Evolutionary conservation across 202 grass and related monocot species (phyloP), one percentile per base, ranked within the genome.

Genomic region (Cymbopogon flexuosus): DNA sequence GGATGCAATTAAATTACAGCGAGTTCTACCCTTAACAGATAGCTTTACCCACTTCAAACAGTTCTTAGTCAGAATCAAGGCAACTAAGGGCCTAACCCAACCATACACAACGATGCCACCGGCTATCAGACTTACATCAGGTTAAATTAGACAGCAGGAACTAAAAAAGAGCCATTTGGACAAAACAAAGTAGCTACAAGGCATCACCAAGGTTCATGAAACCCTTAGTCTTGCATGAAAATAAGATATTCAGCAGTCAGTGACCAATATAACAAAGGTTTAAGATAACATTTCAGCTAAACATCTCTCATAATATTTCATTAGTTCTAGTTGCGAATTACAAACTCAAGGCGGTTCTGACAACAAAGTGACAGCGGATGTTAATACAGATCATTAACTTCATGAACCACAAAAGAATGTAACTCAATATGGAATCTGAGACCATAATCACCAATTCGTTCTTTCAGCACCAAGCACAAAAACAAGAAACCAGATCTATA

Each of bases 151-250:
- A 21, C n/a, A 56, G 21, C 2, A 56, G 18, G n/a, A 21, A 56
- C 18, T 56, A 56, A 56, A 8, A 56, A 21, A 56, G 18, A 19
- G 51, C 18, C 7, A 56, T 56, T 56, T 56, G 51, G 51, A 56
- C 51, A 19, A 56, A 21, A 56, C 51, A 56, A 56, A 56, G 7
- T 56, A 56, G 51, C 6, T 56, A 56, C 51, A 56, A 9, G n/a
- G 51, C 51, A 56, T 21, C 51, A 18, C 51, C 51, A 21, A 21
- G 51, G 8, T 56, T 56, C 29, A 67, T 31, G 23, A 24, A 84
- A 79, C 39, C 37, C 54, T 34, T 76, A 60, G 46, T 54, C 49
- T 67, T 60, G 68, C 61, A 60, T 39, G 23, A 24, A 84, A 79
- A 65, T 49, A 73, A 83, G 47, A 19, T 40, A 5, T 18, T 5